Evolutionary conservation across 352 stramenopile genomes (phyloP), one percentile per base, ranked within the genome.

Genomic region (Phytophthora cryptogea): DNA sequence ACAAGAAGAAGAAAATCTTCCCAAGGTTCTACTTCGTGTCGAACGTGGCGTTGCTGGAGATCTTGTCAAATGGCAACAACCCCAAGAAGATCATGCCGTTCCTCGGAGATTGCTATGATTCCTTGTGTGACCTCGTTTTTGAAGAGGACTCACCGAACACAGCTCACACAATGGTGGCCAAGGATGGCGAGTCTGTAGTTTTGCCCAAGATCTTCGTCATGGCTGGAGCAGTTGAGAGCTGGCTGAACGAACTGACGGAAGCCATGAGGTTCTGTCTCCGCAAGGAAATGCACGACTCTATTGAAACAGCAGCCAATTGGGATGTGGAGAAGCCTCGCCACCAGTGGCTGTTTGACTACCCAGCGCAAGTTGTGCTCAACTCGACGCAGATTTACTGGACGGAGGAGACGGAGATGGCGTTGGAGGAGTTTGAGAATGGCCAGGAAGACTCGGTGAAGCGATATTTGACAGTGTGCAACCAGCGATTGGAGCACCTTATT

Each of bases 1-100:
- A 95, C 87, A 95, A 94, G 75, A 95, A 95, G 71, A 95, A 95
- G 63, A 95, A 95, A 51, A 94, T 94, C 52, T 95, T 94, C 71
- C 87, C 87, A n/a, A 83, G 87, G 0, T 95, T 95, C 59, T 95
- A 95, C 66, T 95, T 95, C 48, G 87, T 95, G 13, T 95, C 87
- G 52, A 95, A 94, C 37, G 86, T 94, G 14, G 85, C 87, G 36
- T 66, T 95, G 43, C 66, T 95, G 11, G 87, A 95, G 61, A 95
- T 95, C 44, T 54, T 95, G 2, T 93, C 80, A 7, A 95, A 95
- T n/a, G 87, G 87, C 39, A 95, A 95, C 63, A 98, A 98, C 59
- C 96, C 97, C 2, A 96, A 96, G 60, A 98, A 98, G 72, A 98
- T 99, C 73, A 97, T 99, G 89, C 92, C 92, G 13, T 99, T 98